Evolutionary conservation across 805 yeast genomes (phyloP), one percentile per base, ranked within the genome.

Genomic region (Saturnispora gosingensis): DNA sequence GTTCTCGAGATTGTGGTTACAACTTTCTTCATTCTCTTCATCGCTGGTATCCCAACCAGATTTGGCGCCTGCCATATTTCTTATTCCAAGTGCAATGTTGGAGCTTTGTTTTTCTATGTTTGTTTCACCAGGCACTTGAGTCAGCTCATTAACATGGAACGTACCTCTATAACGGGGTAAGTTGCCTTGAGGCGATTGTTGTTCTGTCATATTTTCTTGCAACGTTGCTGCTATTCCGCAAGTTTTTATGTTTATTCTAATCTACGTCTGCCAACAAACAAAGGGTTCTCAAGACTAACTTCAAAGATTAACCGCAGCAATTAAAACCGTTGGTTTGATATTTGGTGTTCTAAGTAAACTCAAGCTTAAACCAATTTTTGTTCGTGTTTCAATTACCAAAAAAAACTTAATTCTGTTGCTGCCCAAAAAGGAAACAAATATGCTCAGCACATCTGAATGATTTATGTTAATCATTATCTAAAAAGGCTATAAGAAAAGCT

Each of bases 81-180:
- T 42, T 25, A 52, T 20, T 11, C 27, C 45, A 24, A 43, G 6
- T 3, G 50, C 47, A 36, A 47, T 40, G 8, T 30, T 48, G 4
- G 35, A 34, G 9, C 24, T 18, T 24, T 40, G 18, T 6, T 38
- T 20, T 20, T 28, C n/a, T 40, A 50, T 28, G 11, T 36, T 9
- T 16, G 22, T 22, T 11, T 34, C 50, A 25, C 22, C 35, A 8
- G 46, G 10, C 6, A 38, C 22, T 28, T 45, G 47, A 7, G 61
- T 56, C 38, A 65, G 49, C 1, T 61, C 66, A 49, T 61, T 62
- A 38, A 65, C 67, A 48, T 65, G 59, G 30, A 60, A 45, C 1
- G 67, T 64, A 8, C 61, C 68, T 40, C 59, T 54, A 40, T 56
- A 58, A 25, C 69, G 61, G 24, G 69, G 69, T 18, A 64, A 48